Evolutionary conservation across 1,284 basidiomycete genomes (phyloP).

Genomic region (Melampsora larici-populina): DNA sequence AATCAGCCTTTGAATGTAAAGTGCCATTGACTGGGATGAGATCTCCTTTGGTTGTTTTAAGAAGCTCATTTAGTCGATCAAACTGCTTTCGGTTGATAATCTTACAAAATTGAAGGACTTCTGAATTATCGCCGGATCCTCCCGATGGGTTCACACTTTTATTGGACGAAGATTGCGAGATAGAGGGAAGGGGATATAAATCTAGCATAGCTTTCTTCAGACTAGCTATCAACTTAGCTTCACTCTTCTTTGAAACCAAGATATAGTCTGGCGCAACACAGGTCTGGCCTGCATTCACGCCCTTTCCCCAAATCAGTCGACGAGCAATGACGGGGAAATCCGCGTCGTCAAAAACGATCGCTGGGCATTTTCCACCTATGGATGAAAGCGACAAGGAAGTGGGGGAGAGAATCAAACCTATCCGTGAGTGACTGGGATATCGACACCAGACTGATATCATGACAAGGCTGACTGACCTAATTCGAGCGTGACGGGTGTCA

Average conservation of each 20-base stretch:
- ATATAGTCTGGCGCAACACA: conserved; percentile 53
- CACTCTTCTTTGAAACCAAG: conserved; percentile 49
- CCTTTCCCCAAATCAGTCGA: conserved; percentile 55
- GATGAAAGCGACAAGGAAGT: conserved; percentile 15
- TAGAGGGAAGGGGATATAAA: conserved; percentile 48
- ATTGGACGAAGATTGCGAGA: not conserved
- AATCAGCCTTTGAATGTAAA: conserved; percentile 28
- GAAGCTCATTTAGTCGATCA: conserved; percentile 51
- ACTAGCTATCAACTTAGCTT: conserved; percentile 50
- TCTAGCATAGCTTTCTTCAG: conserved; percentile 49
- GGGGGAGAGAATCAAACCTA: not conserved
- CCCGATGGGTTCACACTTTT: not conserved
- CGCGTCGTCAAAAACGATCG: conserved; percentile 54
- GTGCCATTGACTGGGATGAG: conserved; percentile 51
- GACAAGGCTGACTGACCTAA: conserved; percentile 49
- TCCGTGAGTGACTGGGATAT: not conserved
- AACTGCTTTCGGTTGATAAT: conserved; percentile 54
- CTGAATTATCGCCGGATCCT: conserved; percentile 1
- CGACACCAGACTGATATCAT: no score
- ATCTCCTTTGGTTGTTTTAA: conserved; percentile 53
- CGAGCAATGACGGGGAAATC: conserved; percentile 53
- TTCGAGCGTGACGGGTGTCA: conserved; percentile 54
- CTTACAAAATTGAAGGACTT: conserved; percentile 43
- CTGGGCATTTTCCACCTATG: conserved; percentile 55
- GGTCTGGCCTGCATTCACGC: conserved; percentile 52